Evolutionary conservation across 441 rosid species (phyloP).

Genomic region (Geranium incanum): DNA sequence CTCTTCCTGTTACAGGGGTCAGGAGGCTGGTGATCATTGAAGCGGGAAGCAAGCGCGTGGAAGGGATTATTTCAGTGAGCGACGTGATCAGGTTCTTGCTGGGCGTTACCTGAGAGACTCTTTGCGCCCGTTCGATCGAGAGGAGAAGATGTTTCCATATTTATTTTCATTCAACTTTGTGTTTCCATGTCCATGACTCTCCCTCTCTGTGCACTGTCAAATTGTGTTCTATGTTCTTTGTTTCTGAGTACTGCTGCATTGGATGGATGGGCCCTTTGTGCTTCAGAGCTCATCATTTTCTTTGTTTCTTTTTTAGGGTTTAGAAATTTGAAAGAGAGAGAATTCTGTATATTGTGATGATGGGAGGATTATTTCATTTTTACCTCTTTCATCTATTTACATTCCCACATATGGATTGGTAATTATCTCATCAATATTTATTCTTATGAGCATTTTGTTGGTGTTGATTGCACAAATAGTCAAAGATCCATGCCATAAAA

Average conservation of each 20-base stretch:
- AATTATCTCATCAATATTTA: too few species aligned
- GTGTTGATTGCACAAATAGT: too few species aligned
- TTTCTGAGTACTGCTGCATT: background rate
- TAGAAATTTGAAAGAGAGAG: background rate
- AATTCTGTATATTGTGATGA: background rate
- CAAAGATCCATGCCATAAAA: too few species aligned
- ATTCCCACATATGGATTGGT: too few species aligned
- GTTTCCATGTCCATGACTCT: background rate
- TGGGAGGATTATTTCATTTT: background rate
- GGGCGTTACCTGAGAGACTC: constrained; percentile 24
- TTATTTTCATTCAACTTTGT: background rate
- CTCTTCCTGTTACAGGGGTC: constrained; percentile 43
- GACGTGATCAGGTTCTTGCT: constrained; percentile 82
- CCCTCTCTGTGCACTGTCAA: background rate
- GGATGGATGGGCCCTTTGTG: background rate
- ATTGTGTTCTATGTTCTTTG: too few species aligned
- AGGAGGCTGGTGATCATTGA: constrained; percentile 86
- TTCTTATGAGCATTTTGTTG: too few species aligned
- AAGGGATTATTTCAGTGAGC: constrained; percentile 80
- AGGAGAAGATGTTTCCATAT: background rate
- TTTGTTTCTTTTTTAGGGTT: background rate
- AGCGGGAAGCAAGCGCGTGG: constrained; percentile 96
- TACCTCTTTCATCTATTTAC: background rate
- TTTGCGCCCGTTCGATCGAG: background rate
- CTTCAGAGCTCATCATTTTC: background rate